Evolutionary conservation across 73 alveolate species (phyloP), one percentile per base, ranked within the genome.

Genomic region (Symbiodinium natans): DNA sequence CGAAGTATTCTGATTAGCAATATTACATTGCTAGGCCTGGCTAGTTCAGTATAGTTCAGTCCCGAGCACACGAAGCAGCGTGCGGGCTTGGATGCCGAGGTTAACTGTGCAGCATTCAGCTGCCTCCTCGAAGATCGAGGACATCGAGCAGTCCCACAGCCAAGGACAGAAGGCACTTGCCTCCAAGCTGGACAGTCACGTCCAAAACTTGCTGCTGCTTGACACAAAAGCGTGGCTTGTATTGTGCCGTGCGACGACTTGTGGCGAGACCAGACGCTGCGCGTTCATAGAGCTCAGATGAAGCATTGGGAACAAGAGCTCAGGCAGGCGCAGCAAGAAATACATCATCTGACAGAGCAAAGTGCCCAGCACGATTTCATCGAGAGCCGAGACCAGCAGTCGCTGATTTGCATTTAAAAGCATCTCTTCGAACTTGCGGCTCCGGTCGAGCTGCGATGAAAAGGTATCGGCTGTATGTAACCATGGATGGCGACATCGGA

Each of bases 401-500:
- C 84, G 8, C 80, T 29, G 31, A 29, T 36, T 36, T 63, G 80
- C 80, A 23, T 27, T 1, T 63, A 63, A 29, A 23, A 23, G 80
- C 80, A 1, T 27, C 17, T 9, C 19, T 63, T 9, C 36, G 25
- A 63, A n/a, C n/a, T n/a, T n/a, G n/a, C n/a, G n/a, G n/a, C n/a
- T n/a, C n/a, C n/a, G n/a, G n/a, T n/a, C n/a, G n/a, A 2, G 38
- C 80, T 7, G 2, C 27, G 80, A 25, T 42, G 80, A 48, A 8
- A 15, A 90, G 97, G 88, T 90, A 90, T 68, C 48, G 97, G 52
- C 88, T 90, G 27, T 73, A 40, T 19, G 97, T 90, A 40, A 90
- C 97, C 38, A 90, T 90, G 97, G 97, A 90, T 11, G 97, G 97
- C n/a, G 97, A 90, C 80, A 90, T 90, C 17, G 97, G 97, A 52